Base-by-base conservation (phyloP, 2,329 filamentous ascomycete species). In the Colletotrichum noveboracense region DNA sequence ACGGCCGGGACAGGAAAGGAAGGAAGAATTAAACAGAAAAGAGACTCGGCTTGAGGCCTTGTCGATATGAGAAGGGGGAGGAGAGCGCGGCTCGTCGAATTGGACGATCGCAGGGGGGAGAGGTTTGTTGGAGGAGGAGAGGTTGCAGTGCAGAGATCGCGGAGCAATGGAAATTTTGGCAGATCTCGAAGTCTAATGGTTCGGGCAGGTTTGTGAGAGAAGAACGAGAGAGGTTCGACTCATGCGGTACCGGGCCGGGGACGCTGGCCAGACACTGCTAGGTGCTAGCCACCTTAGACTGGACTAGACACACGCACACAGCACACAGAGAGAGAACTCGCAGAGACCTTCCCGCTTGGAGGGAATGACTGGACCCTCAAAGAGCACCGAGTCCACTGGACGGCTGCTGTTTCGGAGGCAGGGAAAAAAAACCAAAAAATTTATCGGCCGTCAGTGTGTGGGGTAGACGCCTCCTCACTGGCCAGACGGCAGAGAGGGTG, bases 391-490 rank as follows among this genome's bases (percentile, higher is more conserved):
- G n/a, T 30, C n/a, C 21, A 38, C 34, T 32, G 34, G 38, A 48
- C 24, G 62, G 52, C 66, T 67, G 69, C 69, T 75, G 73, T 68
- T 65, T 75, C 73, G 43, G 73, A 68, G 64, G 32, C 68, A 36
- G 70, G 52, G 72, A 28, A 71, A 71, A 75, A 62, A 67, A 75
- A 24, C 26, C 36, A 62, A 75, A 74, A 75, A 75, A 73, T 73
- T 75, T 55, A 75, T 75, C 73, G 73, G 70, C 64, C 28, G 58
- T 68, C 70, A 26, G 58, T 43, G 73, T 75, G 73, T 75, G 73
- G 73, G 73, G 73, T 75, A 75, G 70, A 24, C 34, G 26, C 7
- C 10, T 28, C 14, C 13, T 65, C 32, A 65, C 52, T 75, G 73
- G 73, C 58, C 38, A 36, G 24, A 52, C 30, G 26, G 56, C 4